phyloP scores from a whole-genome alignment of 352 stramenopile genomes.

The Phytophthora pisi region DNA sequence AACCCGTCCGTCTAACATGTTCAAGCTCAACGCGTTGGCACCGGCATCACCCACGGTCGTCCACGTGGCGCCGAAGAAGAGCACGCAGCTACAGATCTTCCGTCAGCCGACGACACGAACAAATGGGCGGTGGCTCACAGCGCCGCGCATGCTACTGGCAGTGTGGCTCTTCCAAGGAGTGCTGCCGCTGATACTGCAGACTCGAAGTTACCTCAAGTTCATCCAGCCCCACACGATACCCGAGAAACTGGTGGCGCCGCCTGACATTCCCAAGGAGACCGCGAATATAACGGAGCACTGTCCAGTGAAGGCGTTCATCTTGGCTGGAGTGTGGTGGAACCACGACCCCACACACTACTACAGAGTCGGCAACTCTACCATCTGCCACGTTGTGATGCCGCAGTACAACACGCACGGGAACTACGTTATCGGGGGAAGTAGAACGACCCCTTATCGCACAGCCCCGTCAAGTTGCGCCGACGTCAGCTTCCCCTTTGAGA shows the following conservation, averaged over 20 bases:
- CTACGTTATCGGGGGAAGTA: slow-evolving; percentile 14
- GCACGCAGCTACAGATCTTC: neutral
- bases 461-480: slow-evolving; percentile 11
- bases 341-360: slow-evolving; percentile 22
- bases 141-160: neutral
- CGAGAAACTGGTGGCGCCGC: slow-evolving; percentile 6
- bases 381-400: slow-evolving; percentile 23
- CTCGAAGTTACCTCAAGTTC: slow-evolving; percentile 21
- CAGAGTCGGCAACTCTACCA: neutral
- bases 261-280: neutral
- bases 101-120: neutral
- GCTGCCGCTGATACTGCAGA: slow-evolving; percentile 13
- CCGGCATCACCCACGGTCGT: neutral
- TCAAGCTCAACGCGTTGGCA: neutral
- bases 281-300: slow-evolving; percentile 10
- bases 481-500: slow-evolving; percentile 2
- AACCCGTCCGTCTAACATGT: neutral
- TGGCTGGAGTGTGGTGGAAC: slow-evolving; percentile 28
- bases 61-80: neutral
- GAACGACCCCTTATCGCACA: slow-evolving; percentile 1
- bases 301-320: slow-evolving; percentile 13
- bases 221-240: slow-evolving; percentile 24
- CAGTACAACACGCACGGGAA: slow-evolving; percentile 28
- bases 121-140: neutral
- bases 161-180: slow-evolving; percentile 16